phyloP scores from a whole-genome alignment of 768 basidiomycete species.

The Lentinula raphanica region DNA sequence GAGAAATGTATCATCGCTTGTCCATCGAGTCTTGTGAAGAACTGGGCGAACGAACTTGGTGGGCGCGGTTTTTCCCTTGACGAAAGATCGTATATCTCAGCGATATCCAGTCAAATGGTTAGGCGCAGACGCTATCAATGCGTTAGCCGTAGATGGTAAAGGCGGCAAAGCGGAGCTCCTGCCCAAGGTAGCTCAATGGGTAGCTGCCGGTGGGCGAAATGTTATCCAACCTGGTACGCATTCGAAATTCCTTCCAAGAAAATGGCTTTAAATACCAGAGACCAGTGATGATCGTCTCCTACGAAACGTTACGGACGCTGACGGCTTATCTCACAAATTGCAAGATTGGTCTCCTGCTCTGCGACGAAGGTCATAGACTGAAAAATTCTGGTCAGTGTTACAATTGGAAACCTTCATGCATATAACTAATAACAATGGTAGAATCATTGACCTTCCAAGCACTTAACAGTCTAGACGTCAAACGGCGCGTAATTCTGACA shows the following conservation, averaged over 20 bases:
- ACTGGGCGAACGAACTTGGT: constrained; percentile 98
- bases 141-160: constrained; percentile 89
- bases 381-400: constrained; percentile 83
- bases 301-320: constrained; percentile 87
- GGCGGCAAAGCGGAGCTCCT: constrained; percentile 79
- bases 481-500: constrained; percentile 87
- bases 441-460: constrained; percentile 87
- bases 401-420: neutral
- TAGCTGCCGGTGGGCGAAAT: constrained; percentile 80
- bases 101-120: constrained; percentile 82
- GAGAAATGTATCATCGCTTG: constrained; percentile 98
- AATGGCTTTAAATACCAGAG: neutral
- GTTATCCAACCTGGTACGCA: constrained; percentile 82
- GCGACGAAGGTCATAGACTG: constrained; percentile 94
- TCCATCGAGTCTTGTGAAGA: constrained; percentile 93
- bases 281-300: constrained; percentile 96
- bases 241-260: neutral
- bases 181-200: constrained; percentile 82
- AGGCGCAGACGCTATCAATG: constrained; percentile 75
- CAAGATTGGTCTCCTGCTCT: constrained; percentile 86
- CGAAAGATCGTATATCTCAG: neutral
- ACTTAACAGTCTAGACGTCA: constrained; percentile 76
- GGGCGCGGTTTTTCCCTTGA: constrained; percentile 15
- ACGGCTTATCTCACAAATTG: constrained; percentile 71
- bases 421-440: constrained; percentile 21